phyloP scores from a whole-genome alignment of 2,329 filamentous ascomycete genomes.

The Zelopaecilomyces penicillatus region DNA sequence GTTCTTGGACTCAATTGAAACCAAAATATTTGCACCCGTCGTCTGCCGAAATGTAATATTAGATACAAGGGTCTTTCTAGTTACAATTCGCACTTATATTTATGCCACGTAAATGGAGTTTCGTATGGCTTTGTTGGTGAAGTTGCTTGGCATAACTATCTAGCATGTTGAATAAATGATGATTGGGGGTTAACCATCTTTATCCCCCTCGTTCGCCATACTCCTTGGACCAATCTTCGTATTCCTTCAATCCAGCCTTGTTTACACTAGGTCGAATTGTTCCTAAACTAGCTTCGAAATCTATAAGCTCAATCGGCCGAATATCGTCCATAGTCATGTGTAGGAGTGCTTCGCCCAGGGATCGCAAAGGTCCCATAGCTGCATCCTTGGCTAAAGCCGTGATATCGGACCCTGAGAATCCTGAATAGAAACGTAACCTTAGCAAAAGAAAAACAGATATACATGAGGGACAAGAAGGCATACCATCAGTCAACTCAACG shows the following conservation, averaged over 20 bases:
- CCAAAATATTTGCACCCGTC: no score
- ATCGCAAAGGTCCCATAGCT: constrained; percentile 90
- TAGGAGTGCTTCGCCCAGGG: constrained; percentile 79
- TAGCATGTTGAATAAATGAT: no score
- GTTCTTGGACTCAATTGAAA: no score
- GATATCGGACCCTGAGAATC: constrained; percentile 96
- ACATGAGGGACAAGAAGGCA: constrained; percentile 18
- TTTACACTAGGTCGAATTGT: constrained; percentile 89
- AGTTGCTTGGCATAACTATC: no score
- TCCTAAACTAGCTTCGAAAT: constrained; percentile 75
- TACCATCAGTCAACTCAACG: constrained; percentile 78
- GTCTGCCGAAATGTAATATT: no score
- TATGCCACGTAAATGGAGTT: no score
- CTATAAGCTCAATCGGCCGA: constrained; percentile 69
- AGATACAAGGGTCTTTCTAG: no score
- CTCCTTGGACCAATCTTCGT: constrained; percentile 88
- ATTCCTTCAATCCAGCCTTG: constrained; percentile 73
- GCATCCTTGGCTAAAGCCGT: constrained; percentile 95
- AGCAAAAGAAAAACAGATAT: background rate
- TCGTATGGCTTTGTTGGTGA: no score
- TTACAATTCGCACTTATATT: no score
- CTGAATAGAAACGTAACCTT: constrained; percentile 35
- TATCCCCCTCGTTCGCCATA: constrained; percentile 88
- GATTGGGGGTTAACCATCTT: no score
- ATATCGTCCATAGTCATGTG: constrained; percentile 94